These are phyloP conservation scores for Phytopythium delawarense DNA, from an alignment of 352 stramenopile genomes.

Conservation along the genomic window DNA sequence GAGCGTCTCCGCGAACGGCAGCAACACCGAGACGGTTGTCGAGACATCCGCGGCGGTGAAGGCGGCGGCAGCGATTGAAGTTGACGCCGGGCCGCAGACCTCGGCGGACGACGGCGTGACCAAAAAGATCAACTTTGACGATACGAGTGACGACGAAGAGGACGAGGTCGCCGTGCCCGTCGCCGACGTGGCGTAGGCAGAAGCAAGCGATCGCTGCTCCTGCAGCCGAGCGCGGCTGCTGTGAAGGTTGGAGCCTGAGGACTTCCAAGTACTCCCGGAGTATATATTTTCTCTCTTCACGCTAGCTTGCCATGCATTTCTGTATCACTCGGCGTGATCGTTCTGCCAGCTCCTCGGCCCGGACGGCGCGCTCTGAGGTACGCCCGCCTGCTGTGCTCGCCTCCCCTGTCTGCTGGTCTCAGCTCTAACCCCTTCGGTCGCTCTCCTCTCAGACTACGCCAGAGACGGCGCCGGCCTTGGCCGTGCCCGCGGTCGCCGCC, in stretches of 20 bases:
- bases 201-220: not conserved
- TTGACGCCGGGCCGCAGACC: constrained; percentile 1
- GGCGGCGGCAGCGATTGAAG: constrained; percentile 8
- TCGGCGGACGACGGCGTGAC: constrained; percentile 18
- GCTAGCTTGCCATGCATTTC: not conserved
- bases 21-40: not conserved
- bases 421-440: no score
- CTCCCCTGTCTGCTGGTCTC: no score
- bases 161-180: constrained; percentile 14
- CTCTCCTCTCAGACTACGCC: constrained; percentile 15
- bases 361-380: not conserved
- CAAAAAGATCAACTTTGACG: constrained; percentile 36
- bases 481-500: constrained; percentile 8
- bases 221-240: not conserved
- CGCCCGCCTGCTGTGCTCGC: no score
- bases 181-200: constrained; percentile 2
- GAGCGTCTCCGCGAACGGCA: not conserved
- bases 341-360: not conserved
- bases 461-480: constrained; percentile 19
- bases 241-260: not conserved
- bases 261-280: not conserved
- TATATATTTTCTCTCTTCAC: not conserved
- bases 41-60: not conserved
- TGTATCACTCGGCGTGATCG: not conserved
- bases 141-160: constrained; percentile 26